phyloP scores from a whole-genome alignment of 192 early-diverging fungal genomes.

The Backusella tarrabulga region DNA sequence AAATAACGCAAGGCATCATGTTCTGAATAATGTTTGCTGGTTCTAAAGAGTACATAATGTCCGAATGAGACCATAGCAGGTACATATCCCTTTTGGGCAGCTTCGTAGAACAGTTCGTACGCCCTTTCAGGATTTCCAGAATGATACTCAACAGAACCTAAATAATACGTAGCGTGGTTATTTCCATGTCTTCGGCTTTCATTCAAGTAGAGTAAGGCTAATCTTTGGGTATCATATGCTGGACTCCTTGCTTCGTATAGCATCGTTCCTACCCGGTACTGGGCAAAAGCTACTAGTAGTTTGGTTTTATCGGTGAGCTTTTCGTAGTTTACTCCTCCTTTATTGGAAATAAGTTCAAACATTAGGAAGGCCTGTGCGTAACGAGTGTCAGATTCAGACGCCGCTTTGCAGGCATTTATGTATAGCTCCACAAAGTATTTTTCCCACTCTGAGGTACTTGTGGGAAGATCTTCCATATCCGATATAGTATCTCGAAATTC shows the following conservation, averaged over 20 bases:
- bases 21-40: background rate
- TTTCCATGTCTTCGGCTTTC: background rate
- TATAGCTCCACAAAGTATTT: constrained; percentile 1
- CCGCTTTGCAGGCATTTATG: background rate
- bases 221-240: background rate
- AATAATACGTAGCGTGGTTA: background rate
- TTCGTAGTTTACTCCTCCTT: background rate
- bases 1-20: background rate
- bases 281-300: constrained; percentile 2
- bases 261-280: background rate
- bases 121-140: background rate
- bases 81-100: background rate
- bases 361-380: background rate
- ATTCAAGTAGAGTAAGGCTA: background rate
- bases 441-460: background rate
- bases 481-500: background rate
- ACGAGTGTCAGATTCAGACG: background rate
- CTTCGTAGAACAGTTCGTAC: background rate
- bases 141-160: background rate
- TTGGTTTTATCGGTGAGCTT: background rate
- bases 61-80: constrained; percentile 5
- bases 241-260: background rate
- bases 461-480: background rate
- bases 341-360: background rate
- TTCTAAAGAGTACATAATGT: background rate